Evolutionary conservation across 148 eudicot genomes (phyloP), one percentile per base, ranked within the genome.

Genomic region (Euryodendron excelsum): DNA sequence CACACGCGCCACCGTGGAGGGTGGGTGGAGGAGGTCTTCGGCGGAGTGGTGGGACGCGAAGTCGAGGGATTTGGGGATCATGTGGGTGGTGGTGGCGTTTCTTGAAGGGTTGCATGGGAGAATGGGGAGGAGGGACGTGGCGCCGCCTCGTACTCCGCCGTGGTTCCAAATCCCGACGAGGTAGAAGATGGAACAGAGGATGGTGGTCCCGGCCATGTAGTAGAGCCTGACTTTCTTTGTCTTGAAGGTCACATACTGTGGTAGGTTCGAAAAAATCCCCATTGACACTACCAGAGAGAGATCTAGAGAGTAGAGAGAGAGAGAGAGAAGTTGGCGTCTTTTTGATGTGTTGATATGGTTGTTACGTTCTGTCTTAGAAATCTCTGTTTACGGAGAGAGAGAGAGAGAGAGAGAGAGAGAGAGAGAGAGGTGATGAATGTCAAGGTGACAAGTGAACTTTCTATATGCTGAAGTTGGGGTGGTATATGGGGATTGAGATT

Each of bases 11-110:
- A 44, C 56, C 17, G 78, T 11, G 5, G 86, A 0, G 31, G 71
- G 44, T 14, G 67, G 77, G 58, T 47, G 50, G 31, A 79, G 73
- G 65, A 78, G 73, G 48, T 81, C 62, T 0, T 78, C 83, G 45
- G 90, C 90, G 2, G 79, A 63, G 89, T 92, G 93, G 87, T 78
- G 90, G 72, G 93, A 9, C 4, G 48, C 12, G 82, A 89, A 94
- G 79, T 94, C 93, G 64, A 94, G 90, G n/a, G 83, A 62, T 47
- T 39, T 3, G 58, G 44, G 21, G 47, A n/a, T n/a, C n/a, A 62
- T 0, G 20, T 60, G 61, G 44, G 69, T 10, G 31, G 80, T 27
- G 41, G 78, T 27, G 30, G 75, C 62, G n/a, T n/a, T n/a, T n/a
- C 12, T 59, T 15, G 55, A 39, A 37, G 63, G 81, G 41, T 77